phyloP scores from a whole-genome alignment of 495 filamentous ascomycete genomes.

The Podospora sp. region DNA sequence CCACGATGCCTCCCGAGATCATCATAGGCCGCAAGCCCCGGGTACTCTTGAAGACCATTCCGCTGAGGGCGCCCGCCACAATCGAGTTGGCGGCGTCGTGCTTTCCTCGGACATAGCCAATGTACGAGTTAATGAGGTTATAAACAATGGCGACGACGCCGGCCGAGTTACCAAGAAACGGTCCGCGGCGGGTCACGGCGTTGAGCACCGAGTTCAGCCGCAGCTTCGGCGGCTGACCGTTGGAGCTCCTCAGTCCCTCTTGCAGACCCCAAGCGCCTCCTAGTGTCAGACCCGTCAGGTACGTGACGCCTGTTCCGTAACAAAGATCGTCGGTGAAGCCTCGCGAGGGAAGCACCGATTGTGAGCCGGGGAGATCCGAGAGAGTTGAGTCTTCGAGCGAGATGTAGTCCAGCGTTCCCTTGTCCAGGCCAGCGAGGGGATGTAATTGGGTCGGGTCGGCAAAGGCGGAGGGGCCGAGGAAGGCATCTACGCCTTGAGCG shows the following conservation, averaged over 20 bases:
- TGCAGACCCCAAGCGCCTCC: conserved; percentile 90
- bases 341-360: conserved; percentile 85
- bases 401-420: conserved; percentile 89
- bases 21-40: conserved; percentile 86
- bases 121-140: conserved; percentile 88
- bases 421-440: conserved; percentile 91
- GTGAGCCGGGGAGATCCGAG: conserved; percentile 81
- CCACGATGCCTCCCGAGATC: conserved; percentile 88
- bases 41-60: conserved; percentile 95
- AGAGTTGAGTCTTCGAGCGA: conserved; percentile 89
- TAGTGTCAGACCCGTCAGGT: conserved; percentile 79
- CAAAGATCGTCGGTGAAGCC: conserved; percentile 98
- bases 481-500: conserved; percentile 77
- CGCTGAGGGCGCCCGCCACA: conserved; percentile 78
- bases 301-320: conserved; percentile 94
- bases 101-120: conserved; percentile 83
- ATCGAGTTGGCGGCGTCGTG: conserved; percentile 91
- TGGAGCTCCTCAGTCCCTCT: conserved; percentile 78
- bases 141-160: conserved; percentile 94
- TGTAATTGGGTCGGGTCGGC: conserved; percentile 86
- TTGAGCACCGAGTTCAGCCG: conserved; percentile 92
- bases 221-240: conserved; percentile 80
- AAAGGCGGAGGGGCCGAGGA: conserved; percentile 68
- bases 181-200: conserved; percentile 85
- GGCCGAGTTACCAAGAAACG: conserved; percentile 95